Conservation (phyloP, 208 protist species). For the Wallacemonas sp. region DNA sequence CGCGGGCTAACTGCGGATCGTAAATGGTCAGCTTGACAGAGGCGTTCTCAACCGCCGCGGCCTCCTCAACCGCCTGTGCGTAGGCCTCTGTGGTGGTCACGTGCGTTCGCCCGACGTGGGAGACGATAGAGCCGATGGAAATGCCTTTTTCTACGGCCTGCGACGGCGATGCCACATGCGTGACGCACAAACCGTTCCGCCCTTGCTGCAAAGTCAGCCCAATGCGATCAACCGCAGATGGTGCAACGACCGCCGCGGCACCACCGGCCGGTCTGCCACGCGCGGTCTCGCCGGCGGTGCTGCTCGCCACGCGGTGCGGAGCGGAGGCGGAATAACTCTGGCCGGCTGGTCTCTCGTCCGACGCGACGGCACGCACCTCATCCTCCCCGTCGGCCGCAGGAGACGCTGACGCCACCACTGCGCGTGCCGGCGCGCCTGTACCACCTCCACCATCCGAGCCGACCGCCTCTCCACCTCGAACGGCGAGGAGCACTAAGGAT, state of each 20-base stretch:
- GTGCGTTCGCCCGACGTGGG: slow-evolving; percentile 35
- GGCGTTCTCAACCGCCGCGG: slow-evolving; percentile 9
- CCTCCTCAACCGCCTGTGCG: slow-evolving; percentile 21
- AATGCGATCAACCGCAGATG: slow-evolving; percentile 10
- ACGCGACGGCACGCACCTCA: too few species aligned
- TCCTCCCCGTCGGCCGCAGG: slow-evolving; percentile 16
- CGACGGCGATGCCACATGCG: slow-evolving; percentile 23
- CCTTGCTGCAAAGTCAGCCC: slow-evolving; percentile 16
- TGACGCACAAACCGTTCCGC: slow-evolving; percentile 44
- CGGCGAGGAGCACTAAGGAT: neutral
- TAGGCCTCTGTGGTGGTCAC: slow-evolving; percentile 21
- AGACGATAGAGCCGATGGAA: slow-evolving; percentile 39
- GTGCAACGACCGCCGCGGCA: neutral
- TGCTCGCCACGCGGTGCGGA: slow-evolving; percentile 7
- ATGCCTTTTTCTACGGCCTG: slow-evolving; percentile 20
- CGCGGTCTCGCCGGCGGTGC: neutral
- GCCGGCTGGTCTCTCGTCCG: too few species aligned
- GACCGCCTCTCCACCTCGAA: neutral
- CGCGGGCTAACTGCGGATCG: slow-evolving; percentile 33
- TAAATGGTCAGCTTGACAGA: slow-evolving; percentile 49
- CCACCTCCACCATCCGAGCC: neutral
- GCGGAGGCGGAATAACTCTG: too few species aligned
- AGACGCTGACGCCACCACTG: too few species aligned
- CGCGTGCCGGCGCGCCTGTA: neutral
- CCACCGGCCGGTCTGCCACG: neutral